Percentiles rank a stretch among this genome's conserved stretches.
phyloP scores from a whole-genome alignment of 352 stramenopile genomes.

The Thalassiosira ordinaria region DNA sequence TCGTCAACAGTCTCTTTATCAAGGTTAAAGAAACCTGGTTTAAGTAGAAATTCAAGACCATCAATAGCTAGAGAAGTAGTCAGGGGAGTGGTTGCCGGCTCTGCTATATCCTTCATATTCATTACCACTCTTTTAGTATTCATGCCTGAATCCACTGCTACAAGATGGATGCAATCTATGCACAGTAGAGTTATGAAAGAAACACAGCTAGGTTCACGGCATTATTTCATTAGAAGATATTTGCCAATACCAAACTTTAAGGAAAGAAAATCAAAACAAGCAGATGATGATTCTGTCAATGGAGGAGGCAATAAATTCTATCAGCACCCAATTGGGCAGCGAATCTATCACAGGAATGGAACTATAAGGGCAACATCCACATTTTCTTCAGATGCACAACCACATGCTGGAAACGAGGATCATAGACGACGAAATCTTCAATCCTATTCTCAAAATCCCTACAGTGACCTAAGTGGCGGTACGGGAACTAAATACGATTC shows the following conservation, averaged over 20 bases:
- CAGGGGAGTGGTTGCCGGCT: slow-evolving; percentile 18
- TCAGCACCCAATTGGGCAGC: background rate
- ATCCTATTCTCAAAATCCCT: too few species aligned
- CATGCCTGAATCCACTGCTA: slow-evolving; percentile 14
- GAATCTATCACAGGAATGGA: slow-evolving; percentile 34
- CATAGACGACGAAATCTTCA: slow-evolving; percentile 1
- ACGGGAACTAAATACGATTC: slow-evolving; percentile 33
- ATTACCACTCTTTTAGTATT: slow-evolving; percentile 21
- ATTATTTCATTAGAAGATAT: background rate
- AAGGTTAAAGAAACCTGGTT: slow-evolving; percentile 15
- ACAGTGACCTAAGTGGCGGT: slow-evolving; percentile 9
- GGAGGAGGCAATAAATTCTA: background rate
- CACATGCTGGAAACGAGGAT: background rate
- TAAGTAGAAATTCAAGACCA: too few species aligned
- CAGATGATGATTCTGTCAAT: too few species aligned
- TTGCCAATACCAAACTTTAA: slow-evolving; percentile 1
- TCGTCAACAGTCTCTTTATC: slow-evolving; percentile 7
- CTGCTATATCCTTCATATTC: slow-evolving; percentile 18
- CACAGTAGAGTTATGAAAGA: slow-evolving; percentile 2
- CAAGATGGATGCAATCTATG: slow-evolving; percentile 30
- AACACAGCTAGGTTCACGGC: background rate
- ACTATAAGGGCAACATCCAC: slow-evolving; percentile 15
- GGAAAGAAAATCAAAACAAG: background rate
- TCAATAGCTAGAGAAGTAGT: slow-evolving; percentile 16
- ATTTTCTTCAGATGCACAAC: slow-evolving; percentile 1